A percentile compares a stretch with the other conserved stretches of the same genome.
phyloP scores from a whole-genome alignment of 2,329 filamentous ascomycete genomes.

The Calonectria multiphialidica region DNA sequence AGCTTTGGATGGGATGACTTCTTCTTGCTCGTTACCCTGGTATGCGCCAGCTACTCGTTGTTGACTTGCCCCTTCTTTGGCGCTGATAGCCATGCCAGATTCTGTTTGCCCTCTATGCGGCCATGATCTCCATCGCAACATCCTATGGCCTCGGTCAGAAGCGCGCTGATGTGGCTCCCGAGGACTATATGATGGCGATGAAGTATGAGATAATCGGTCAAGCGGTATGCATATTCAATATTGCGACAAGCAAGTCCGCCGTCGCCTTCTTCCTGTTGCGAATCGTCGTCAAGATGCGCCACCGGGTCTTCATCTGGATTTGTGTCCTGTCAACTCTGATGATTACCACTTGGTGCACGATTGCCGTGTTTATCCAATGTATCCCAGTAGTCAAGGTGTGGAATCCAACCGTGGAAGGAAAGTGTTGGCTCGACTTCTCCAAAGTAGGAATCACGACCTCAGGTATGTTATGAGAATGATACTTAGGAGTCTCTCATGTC shows the following conservation, averaged over 20 bases:
- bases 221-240: constrained; percentile 32
- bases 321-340: constrained; percentile 13
- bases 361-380: constrained; percentile 37
- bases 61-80: background rate
- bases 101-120: background rate
- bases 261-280: constrained; percentile 41
- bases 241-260: constrained; percentile 23
- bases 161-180: background rate
- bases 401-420: constrained; percentile 21
- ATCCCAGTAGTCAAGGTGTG: constrained; percentile 42
- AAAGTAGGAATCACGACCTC: constrained; percentile 19
- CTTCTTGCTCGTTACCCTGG: background rate
- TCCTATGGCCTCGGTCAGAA: background rate
- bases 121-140: constrained; percentile 1
- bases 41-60: background rate
- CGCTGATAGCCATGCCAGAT: background rate
- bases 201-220: constrained; percentile 28
- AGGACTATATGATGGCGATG: constrained; percentile 9
- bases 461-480: constrained; percentile 10
- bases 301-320: constrained; percentile 42
- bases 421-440: constrained; percentile 36
- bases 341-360: background rate
- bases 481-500: background rate
- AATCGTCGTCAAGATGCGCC: constrained; percentile 38
- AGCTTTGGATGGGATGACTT: constrained; percentile 9